These are phyloP conservation scores for Plasmodium vinckei DNA, from an alignment of 169 alveolate species.

Conservation along the genomic window DNA sequence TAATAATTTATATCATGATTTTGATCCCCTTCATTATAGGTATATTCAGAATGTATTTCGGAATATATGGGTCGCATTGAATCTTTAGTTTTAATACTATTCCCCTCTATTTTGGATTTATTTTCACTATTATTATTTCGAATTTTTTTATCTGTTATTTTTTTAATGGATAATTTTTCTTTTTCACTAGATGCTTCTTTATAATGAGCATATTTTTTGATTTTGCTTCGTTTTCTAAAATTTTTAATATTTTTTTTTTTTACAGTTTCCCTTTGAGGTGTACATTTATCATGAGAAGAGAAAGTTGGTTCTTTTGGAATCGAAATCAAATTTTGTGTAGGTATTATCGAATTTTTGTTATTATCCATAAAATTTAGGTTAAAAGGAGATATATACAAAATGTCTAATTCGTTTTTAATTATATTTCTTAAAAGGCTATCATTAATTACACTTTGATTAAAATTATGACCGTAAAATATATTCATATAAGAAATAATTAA, in stretches of 20 bases:
- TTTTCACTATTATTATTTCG: too few relatives aligned
- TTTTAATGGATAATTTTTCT: too few relatives aligned
- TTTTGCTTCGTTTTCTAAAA: too few relatives aligned
- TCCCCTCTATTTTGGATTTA: too few relatives aligned
- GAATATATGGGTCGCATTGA: neutral
- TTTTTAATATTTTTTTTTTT: too few relatives aligned
- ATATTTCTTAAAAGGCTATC: conserved; percentile 30
- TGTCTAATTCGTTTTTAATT: conserved; percentile 56
- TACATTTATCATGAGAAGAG: too few relatives aligned
- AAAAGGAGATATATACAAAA: conserved; percentile 23
- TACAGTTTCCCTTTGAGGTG: too few relatives aligned
- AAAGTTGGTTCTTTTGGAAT: too few relatives aligned
- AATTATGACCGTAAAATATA: conserved; percentile 13
- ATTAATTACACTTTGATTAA: conserved; percentile 14
- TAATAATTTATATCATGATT: neutral
- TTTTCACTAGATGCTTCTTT: too few relatives aligned
- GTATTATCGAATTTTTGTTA: neutral
- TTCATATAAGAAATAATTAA: conserved; percentile 41
- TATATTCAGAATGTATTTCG: neutral
- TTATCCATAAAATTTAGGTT: conserved; percentile 18
- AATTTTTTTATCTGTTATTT: too few relatives aligned
- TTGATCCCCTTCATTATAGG: neutral
- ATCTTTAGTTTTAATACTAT: too few relatives aligned
- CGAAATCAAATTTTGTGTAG: neutral
- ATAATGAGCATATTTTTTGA: too few relatives aligned